Evolutionary conservation across 1,284 basidiomycete species (phyloP), one percentile per base, ranked within the genome.

Genomic region (Microbotryum saponariae): DNA sequence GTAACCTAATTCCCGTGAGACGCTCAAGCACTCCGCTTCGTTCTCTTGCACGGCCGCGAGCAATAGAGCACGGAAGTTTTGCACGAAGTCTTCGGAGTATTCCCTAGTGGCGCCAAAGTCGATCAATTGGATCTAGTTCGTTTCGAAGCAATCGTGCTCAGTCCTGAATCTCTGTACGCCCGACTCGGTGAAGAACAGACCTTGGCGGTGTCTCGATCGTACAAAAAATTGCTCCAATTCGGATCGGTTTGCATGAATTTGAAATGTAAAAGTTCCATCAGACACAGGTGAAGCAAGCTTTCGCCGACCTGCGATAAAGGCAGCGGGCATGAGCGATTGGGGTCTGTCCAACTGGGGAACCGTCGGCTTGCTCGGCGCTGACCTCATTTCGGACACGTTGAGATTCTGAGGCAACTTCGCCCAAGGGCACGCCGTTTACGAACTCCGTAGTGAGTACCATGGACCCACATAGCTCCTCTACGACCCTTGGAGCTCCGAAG

Each of bases 171-270:
- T 8, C 18, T 48, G 31, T 14, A 20, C 1, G 37, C 37, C 37
- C 1, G 12, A 14, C 37, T 14, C 14, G 3, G 37, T 14, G 31
- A 53, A 20, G 10, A 42, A 59, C 63, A 29, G 14, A 82, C 82
- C 77, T 82, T 77, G 52, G 80, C 79, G 2, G 84, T 83, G 5
- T 76, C 61, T 5, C 79, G 73, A 75, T 93, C 88, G 84, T 87
- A 97, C 31, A 99, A 78, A 78, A 98, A 98, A 76, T 97, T 98
- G 25, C 89, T 89, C 89, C 90, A 97, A 74, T 99, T 98, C 1
- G 96, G 94, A 75, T 98, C 94, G 0, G 94, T 98, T 76, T 98
- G 96, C 96, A 98, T 97, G 52, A 88, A 78, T 27, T 89, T 80
- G 78, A 93, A 96, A 62, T 85, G 80, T 76, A 97, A 96, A 16